A percentile compares a stretch with the other conserved stretches of the same genome.
These are phyloP conservation scores for Aureobasidium mangrovei DNA, from an alignment of 2,329 filamentous ascomycete genomes.

Conservation along the genomic window DNA sequence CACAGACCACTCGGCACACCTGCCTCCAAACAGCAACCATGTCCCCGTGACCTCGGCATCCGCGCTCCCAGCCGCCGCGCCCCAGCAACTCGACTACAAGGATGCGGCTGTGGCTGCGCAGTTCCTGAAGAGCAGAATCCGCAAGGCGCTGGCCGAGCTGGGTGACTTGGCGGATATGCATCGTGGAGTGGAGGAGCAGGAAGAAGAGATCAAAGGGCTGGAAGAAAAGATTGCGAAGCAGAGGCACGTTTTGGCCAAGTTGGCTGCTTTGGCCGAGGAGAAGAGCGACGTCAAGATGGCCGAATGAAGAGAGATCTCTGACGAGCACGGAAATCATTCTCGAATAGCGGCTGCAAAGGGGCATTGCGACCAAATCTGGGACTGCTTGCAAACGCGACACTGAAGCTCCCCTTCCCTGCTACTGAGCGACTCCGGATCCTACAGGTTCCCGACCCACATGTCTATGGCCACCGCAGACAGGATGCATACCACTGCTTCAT, in stretches of 20 bases:
- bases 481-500: no score
- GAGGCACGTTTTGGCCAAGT: conserved; percentile 46
- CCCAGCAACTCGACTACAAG: conserved; percentile 49
- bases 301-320: conserved; percentile 3
- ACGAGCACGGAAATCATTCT: no score
- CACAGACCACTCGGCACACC: neutral
- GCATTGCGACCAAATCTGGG: neutral
- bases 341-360: neutral
- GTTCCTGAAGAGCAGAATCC: conserved; percentile 65
- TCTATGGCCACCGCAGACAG: no score
- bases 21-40: neutral
- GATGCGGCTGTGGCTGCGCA: conserved; percentile 71
- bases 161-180: conserved; percentile 61
- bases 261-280: conserved; percentile 32
- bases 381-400: neutral
- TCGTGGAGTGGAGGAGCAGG: conserved; percentile 58
- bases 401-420: neutral
- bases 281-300: conserved; percentile 24
- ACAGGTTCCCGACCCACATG: no score
- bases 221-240: conserved; percentile 57
- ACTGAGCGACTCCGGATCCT: no score
- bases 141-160: conserved; percentile 59
- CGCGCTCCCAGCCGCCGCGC: neutral
- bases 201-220: conserved; percentile 58
- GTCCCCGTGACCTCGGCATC: neutral